Evolutionary conservation across 2,329 filamentous ascomycete species (phyloP).

Genomic region (Fusarium sp.): DNA sequence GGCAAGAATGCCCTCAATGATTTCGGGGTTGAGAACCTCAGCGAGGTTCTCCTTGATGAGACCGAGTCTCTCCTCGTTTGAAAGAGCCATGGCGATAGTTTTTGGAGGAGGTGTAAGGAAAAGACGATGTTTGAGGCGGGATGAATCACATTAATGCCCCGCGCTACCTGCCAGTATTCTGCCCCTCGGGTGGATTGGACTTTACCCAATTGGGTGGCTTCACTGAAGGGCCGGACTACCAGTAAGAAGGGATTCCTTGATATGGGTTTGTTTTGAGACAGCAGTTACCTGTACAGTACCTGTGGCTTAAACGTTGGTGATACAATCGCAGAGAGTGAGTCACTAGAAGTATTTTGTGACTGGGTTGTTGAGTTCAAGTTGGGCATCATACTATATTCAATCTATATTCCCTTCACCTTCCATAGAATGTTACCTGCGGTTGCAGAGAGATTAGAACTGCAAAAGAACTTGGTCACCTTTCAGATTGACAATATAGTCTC

Average conservation of each 20-base stretch:
- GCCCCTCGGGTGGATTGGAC: conserved; percentile 1
- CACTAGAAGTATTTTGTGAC: not conserved
- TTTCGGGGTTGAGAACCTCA: conserved; percentile 85
- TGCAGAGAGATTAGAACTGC: not conserved
- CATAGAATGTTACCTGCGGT: not conserved
- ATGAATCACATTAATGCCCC: conserved; percentile 9
- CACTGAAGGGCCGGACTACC: not conserved
- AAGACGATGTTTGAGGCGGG: not conserved
- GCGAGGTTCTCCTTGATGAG: conserved; percentile 85
- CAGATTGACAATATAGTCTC: not conserved
- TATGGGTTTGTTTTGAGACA: not conserved
- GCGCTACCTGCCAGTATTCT: conserved; percentile 1
- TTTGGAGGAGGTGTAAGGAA: not conserved
- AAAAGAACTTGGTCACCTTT: not conserved
- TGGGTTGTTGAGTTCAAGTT: not conserved
- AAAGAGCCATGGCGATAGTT: conserved; percentile 18
- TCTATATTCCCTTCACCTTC: not conserved
- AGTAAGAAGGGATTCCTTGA: not conserved
- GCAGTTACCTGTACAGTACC: not conserved
- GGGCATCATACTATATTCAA: not conserved
- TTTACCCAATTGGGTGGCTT: not conserved
- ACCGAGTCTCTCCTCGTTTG: conserved; percentile 68
- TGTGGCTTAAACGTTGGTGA: not conserved
- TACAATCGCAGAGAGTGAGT: not conserved
- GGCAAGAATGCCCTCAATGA: conserved; percentile 78